Base-by-base conservation (phyloP, 495 filamentous ascomycete genomes). In the Amorphotheca resinae region DNA sequence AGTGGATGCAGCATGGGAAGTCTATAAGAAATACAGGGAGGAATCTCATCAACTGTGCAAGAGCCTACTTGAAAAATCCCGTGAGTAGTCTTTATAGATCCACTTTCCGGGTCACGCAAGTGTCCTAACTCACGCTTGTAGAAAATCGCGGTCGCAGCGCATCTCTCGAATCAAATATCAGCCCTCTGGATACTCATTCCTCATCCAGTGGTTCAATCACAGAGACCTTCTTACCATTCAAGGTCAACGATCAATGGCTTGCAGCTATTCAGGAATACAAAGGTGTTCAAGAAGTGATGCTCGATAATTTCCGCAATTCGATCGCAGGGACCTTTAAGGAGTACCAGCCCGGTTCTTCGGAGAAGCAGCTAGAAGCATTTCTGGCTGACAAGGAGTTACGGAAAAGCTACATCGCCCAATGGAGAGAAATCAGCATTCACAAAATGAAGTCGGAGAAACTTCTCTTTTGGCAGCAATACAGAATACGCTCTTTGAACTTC, bases 341-440 rank as follows among this genome's bases (percentile, higher is more conserved):
- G 3, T 56, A 59, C 35, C 50, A 61, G 34, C 53, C 56, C n/a
- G 50, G 51, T n/a, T 56, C 55, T 11, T 49, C 56, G 6, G 46
- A 49, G 3, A 34, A 50, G 22, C 49, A 55, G 28, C 33, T 57
- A 9, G 53, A 58, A 11, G 41, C 31, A 7, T 44, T 64, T 30
- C 48, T 59, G 31, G 26, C 26, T 1, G 52, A 60, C 41, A 59
- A 53, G 42, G 22, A 16, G 9, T 40, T 52, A 8, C 51, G 61
- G 25, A 50, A 44, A 17, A 42, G 44, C 15, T 40, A 51, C 12
- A 59, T 61, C 1, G 36, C 46, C 17, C 51, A 53, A 38, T 60
- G 59, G 60, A 52, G 59, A 28, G 52, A 58, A 22, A 46, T 48
- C 18, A 62, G 59, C 37, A 43, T 63, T 2, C 55, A 58, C 33